phyloP scores from a whole-genome alignment of 352 stramenopile species.

The Phytophthora melonis region DNA sequence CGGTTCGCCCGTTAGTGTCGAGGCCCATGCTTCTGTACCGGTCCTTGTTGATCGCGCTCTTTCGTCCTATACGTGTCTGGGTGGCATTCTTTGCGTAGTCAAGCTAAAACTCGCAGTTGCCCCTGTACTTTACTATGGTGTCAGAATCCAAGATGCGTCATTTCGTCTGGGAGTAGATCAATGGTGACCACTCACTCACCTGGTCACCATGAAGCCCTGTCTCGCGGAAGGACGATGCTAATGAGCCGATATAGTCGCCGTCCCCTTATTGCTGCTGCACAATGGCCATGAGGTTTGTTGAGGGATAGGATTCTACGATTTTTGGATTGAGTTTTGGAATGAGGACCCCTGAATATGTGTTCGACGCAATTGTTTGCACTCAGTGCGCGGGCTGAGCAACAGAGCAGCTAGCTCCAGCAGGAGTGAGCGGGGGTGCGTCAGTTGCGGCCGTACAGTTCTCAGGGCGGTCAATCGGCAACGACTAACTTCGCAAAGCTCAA shows the following conservation, averaged over 20 bases:
- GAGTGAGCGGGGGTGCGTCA: neutral
- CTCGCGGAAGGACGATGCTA: neutral
- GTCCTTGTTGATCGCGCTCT: neutral
- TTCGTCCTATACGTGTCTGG: neutral
- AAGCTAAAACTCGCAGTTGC: neutral
- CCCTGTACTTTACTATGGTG: neutral
- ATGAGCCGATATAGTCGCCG: neutral
- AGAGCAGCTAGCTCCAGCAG: neutral
- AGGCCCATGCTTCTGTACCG: neutral
- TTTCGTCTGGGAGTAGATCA: neutral
- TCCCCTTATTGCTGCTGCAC: neutral
- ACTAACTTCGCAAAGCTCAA: neutral
- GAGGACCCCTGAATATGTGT: neutral
- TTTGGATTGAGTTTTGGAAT: neutral
- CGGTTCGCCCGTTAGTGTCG: neutral
- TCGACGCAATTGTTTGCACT: neutral
- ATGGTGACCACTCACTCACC: neutral
- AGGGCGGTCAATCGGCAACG: neutral
- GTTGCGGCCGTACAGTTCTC: neutral
- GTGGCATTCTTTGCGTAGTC: neutral
- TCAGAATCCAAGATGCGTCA: neutral
- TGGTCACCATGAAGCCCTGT: neutral
- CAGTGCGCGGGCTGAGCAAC: neutral
- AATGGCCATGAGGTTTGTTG: neutral
- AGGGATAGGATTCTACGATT: neutral